These are phyloP conservation scores for Parasitella parasitica DNA, from an alignment of 371 early-diverging fungal species.

Conservation along the genomic window DNA sequence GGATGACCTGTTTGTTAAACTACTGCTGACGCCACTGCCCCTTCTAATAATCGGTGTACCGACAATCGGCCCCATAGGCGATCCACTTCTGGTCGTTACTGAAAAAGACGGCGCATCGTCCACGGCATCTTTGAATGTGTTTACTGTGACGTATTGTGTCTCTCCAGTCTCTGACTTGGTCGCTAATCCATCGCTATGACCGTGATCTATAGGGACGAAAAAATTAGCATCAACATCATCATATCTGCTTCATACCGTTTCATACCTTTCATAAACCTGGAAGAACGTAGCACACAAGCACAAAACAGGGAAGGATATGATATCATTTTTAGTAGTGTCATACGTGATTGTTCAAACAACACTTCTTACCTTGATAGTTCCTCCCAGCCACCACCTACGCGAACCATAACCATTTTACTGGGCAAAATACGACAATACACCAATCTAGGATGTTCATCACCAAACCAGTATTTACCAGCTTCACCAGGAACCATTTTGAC, in stretches of 20 bases:
- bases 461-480: conserved; percentile 74
- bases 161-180: conserved; percentile 17
- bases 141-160: conserved; percentile 19
- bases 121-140: conserved; percentile 10
- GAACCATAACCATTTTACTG: conserved; percentile 76
- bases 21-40: conserved; percentile 22
- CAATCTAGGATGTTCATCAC: conserved; percentile 63
- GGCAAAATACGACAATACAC: conserved; percentile 63
- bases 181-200: conserved; percentile 21
- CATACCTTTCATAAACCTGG: conserved; percentile 27
- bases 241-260: no score
- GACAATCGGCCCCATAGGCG: conserved; percentile 17
- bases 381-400: conserved; percentile 82
- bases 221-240: no score
- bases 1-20: conserved; percentile 13
- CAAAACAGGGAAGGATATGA: neutral
- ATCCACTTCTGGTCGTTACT: conserved; percentile 20
- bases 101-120: conserved; percentile 12
- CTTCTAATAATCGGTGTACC: conserved; percentile 22
- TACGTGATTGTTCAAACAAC: neutral
- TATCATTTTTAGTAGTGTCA: neutral
- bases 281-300: neutral
- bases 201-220: conserved; percentile 15
- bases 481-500: conserved; percentile 50
- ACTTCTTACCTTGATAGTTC: conserved; percentile 52